A percentile compares a stretch with the other conserved stretches of the same genome.
phyloP scores from a whole-genome alignment of 2,329 filamentous ascomycete species.

The Madurella fahalii region DNA sequence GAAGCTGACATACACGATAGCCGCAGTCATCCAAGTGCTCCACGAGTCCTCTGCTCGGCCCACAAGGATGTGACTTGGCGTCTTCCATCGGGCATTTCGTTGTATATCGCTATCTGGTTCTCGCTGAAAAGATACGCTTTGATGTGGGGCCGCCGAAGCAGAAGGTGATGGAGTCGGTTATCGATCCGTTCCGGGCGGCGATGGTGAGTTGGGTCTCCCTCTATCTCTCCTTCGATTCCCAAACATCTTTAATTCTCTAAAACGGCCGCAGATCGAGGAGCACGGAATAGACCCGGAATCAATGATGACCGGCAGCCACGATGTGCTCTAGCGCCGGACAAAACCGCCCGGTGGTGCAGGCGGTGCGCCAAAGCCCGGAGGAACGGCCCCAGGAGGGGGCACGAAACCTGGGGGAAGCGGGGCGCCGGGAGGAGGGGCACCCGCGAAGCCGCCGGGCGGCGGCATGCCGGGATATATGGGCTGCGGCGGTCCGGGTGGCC shows the following conservation, averaged over 20 bases:
- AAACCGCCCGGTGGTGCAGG: slow-evolving; percentile 25
- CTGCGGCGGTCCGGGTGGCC: slow-evolving; percentile 27
- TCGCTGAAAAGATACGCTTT: not conserved
- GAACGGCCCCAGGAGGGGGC: slow-evolving; percentile 37
- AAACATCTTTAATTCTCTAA: too few species aligned
- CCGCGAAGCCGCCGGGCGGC: slow-evolving; percentile 28
- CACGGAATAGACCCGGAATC: too few species aligned
- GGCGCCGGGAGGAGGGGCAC: slow-evolving; percentile 23
- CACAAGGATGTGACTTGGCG: too few species aligned
- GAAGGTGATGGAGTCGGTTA: too few species aligned
- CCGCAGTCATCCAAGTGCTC: not conserved
- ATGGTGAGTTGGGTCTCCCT: too few species aligned
- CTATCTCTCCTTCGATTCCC: too few species aligned
- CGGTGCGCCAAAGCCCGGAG: slow-evolving; percentile 26
- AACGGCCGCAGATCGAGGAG: too few species aligned
- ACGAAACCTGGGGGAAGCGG: slow-evolving; percentile 39
- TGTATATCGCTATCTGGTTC: too few species aligned
- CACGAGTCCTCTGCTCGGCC: not conserved
- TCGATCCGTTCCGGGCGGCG: too few species aligned
- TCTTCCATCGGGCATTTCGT: too few species aligned
- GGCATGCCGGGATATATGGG: slow-evolving; percentile 21
- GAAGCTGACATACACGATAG: not conserved
- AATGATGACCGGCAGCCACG: too few species aligned
- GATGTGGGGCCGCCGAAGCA: too few species aligned
- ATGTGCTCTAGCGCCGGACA: slow-evolving; percentile 22